A percentile compares a stretch with the other conserved stretches of the same genome.
Conservation (phyloP, 2,329 filamentous ascomycete genomes). For the Alternaria brassicicola region DNA sequence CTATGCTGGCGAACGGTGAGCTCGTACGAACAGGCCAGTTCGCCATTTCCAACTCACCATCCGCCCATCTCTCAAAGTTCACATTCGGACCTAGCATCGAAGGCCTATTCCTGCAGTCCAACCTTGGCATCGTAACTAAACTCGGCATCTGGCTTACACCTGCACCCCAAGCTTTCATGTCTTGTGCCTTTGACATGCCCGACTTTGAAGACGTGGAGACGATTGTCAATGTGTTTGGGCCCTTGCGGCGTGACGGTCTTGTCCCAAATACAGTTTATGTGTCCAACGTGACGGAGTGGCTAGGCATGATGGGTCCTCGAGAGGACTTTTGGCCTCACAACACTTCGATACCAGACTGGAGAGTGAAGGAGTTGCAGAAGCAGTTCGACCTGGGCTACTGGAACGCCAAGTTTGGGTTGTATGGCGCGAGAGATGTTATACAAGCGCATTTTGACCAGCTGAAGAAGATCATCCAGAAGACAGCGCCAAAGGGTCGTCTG, state of each 20-base stretch:
- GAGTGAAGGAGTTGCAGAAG: slow-evolving; percentile 52
- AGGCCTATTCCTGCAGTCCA: slow-evolving; percentile 59
- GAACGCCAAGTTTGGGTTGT: slow-evolving; percentile 56
- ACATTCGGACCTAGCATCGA: slow-evolving; percentile 50
- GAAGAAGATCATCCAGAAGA: slow-evolving; percentile 45
- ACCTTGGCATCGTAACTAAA: slow-evolving; percentile 59
- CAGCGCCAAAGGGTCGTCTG: slow-evolving; percentile 49
- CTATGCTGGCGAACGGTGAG: slow-evolving; percentile 44
- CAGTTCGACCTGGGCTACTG: slow-evolving; percentile 53
- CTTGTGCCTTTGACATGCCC: slow-evolving; percentile 55
- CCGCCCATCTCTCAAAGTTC: slow-evolving; percentile 47
- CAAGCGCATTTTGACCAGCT: slow-evolving; percentile 54
- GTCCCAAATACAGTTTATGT: slow-evolving; percentile 55
- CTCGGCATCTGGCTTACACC: slow-evolving; percentile 43
- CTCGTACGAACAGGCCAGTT: slow-evolving; percentile 48
- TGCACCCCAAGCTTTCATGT: slow-evolving; percentile 54
- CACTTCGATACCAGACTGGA: slow-evolving; percentile 55
- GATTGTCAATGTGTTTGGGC: slow-evolving; percentile 55
- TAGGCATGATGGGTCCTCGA: slow-evolving; percentile 52
- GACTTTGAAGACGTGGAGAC: slow-evolving; percentile 55
- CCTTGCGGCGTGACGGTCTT: slow-evolving; percentile 53
- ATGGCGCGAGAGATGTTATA: slow-evolving; percentile 52
- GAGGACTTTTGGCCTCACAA: slow-evolving; percentile 54
- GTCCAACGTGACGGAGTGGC: slow-evolving; percentile 55
- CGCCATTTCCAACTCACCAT: slow-evolving; percentile 51